These are phyloP conservation scores for Wickerhamomyces ciferrii DNA, from an alignment of 805 yeast genomes.

Conservation along the genomic window DNA sequence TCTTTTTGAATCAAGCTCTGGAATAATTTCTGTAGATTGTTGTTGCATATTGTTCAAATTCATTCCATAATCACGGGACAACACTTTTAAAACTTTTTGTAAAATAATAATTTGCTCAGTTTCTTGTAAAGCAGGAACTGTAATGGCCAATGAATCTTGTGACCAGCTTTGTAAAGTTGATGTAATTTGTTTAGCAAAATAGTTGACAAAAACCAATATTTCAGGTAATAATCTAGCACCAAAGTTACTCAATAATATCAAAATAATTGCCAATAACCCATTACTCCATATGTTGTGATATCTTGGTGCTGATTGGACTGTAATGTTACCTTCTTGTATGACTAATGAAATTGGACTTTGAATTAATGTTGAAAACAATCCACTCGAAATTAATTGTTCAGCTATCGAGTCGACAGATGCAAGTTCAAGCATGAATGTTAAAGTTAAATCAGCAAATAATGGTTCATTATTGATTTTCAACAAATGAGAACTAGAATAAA, in stretches of 20 bases:
- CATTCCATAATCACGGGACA: constrained; percentile 48
- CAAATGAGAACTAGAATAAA: constrained; percentile 65
- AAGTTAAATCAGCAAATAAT: constrained; percentile 64
- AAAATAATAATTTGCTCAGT: constrained; percentile 65
- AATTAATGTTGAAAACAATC: constrained; percentile 60
- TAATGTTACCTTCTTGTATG: constrained; percentile 62
- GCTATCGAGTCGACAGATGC: constrained; percentile 59
- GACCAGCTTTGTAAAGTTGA: constrained; percentile 68
- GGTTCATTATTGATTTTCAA: constrained; percentile 58
- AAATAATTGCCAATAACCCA: constrained; percentile 67
- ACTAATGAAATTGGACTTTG: constrained; percentile 70
- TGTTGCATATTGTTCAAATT: constrained; percentile 13
- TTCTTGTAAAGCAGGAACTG: constrained; percentile 49
- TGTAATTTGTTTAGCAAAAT: constrained; percentile 62
- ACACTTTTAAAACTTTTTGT: constrained; percentile 47
- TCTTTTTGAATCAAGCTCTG: constrained; percentile 56
- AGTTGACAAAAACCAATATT: constrained; percentile 52
- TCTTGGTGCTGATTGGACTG: constrained; percentile 44
- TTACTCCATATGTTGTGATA: constrained; percentile 82
- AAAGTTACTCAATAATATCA: constrained; percentile 54
- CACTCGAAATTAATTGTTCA: constrained; percentile 55
- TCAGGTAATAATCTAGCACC: constrained; percentile 65
- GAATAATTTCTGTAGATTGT: constrained; percentile 30
- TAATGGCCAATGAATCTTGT: constrained; percentile 44
- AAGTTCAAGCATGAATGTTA: constrained; percentile 66